These are phyloP conservation scores for Blastocrithidia nonstop DNA, from an alignment of 208 protist genomes.

Conservation along the genomic window DNA sequence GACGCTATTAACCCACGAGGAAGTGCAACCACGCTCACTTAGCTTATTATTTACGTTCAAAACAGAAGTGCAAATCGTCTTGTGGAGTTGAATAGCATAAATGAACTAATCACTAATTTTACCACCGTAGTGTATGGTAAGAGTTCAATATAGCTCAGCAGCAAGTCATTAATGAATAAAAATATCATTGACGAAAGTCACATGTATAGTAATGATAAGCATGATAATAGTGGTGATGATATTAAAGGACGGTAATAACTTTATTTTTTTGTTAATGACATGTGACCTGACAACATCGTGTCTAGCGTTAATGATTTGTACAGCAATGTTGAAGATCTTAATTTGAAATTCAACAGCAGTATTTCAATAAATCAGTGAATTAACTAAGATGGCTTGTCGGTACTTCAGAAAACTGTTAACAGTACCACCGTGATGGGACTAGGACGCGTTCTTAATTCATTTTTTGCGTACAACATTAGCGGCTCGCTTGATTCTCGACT, in stretches of 20 bases:
- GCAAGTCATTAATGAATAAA: neutral
- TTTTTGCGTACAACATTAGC: slow-evolving; percentile 1
- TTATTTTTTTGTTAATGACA: neutral
- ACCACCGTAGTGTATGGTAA: neutral
- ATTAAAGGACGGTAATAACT: neutral
- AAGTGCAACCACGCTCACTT: neutral
- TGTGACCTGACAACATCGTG: too few species aligned
- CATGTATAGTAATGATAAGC: too few species aligned
- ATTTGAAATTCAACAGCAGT: neutral
- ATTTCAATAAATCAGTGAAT: neutral
- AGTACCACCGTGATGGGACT: neutral
- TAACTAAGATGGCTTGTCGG: neutral
- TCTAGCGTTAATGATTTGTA: neutral
- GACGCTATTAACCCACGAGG: neutral
- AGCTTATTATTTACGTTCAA: neutral
- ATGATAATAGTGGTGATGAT: neutral
- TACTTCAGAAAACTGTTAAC: neutral
- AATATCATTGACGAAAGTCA: too few species aligned
- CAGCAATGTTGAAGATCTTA: neutral
- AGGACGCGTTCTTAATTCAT: neutral
- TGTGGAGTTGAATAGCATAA: neutral
- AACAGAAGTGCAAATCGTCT: neutral
- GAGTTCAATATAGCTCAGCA: neutral
- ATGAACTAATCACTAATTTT: neutral
- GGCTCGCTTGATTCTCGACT: too few species aligned